Evolutionary conservation across 352 stramenopile genomes (phyloP).

Genomic region (Phytophthora vignae): DNA sequence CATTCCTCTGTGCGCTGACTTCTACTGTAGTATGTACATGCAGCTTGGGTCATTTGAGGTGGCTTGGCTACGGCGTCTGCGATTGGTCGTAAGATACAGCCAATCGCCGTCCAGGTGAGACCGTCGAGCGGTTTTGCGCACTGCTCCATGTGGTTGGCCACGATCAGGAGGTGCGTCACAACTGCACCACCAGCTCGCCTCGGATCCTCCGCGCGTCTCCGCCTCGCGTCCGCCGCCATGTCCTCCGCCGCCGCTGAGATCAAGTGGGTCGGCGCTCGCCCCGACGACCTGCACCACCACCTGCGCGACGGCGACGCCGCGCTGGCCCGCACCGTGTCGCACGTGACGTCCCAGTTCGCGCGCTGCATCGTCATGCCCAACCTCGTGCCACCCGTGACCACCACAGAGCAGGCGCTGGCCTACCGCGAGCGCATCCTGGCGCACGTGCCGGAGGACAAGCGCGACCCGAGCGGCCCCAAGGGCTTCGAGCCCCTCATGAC

Average conservation of each 20-base stretch:
- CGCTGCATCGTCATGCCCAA: slow-evolving; percentile 99
- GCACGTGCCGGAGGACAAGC: slow-evolving; percentile 73
- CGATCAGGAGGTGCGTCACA: slow-evolving; percentile 21
- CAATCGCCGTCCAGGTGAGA: not conserved
- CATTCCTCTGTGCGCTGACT: no score
- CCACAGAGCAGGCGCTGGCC: slow-evolving; percentile 92
- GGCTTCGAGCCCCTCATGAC: slow-evolving; percentile 96
- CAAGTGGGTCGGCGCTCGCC: slow-evolving; percentile 53
- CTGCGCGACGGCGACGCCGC: slow-evolving; percentile 92
- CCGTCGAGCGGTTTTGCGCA: not conserved
- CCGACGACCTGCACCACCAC: slow-evolving; percentile 99
- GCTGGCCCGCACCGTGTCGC: slow-evolving; percentile 82
- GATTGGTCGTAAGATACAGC: not conserved
- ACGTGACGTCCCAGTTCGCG: slow-evolving; percentile 87
- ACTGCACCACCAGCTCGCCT: slow-evolving; percentile 8
- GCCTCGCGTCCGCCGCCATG: slow-evolving; percentile 19
- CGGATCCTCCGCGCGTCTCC: not conserved
- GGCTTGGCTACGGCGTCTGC: not conserved
- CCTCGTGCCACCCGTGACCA: slow-evolving; percentile 97
- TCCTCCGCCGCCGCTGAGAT: slow-evolving; percentile 25
- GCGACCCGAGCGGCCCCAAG: slow-evolving; percentile 23
- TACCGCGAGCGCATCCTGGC: slow-evolving; percentile 97
- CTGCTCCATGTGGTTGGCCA: slow-evolving; percentile 34
- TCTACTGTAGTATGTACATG: no score
- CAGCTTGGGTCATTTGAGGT: not conserved